Percentiles rank a stretch among this genome's conserved stretches.
Evolutionary conservation across 2,329 filamentous ascomycete genomes (phyloP).

Genomic region (Fusarium verticillioides): DNA sequence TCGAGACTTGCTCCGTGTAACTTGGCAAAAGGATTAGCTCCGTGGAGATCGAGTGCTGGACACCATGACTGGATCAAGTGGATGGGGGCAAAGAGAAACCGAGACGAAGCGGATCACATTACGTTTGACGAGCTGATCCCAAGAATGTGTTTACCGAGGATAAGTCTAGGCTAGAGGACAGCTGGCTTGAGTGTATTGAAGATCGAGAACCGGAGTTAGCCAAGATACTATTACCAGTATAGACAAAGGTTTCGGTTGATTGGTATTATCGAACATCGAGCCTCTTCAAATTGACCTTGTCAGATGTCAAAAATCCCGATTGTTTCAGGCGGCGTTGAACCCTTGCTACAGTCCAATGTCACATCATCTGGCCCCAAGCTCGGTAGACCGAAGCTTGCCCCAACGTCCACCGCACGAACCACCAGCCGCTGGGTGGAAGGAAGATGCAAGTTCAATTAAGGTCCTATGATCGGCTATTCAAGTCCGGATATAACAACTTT

Average conservation of each 20-base stretch:
- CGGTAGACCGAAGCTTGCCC: not conserved
- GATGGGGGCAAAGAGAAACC: slow-evolving; percentile 6
- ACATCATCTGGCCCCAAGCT: slow-evolving; percentile 18
- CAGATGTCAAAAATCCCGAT: not conserved
- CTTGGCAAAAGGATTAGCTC: slow-evolving; percentile 17
- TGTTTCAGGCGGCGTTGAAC: not conserved
- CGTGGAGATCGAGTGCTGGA: slow-evolving; percentile 23
- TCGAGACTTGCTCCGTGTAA: slow-evolving; percentile 2
- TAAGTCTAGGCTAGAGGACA: not conserved
- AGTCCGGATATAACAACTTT: slow-evolving; percentile 8
- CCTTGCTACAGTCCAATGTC: not conserved
- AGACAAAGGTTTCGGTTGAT: not conserved
- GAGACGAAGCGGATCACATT: slow-evolving; percentile 18
- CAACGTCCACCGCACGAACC: slow-evolving; percentile 5
- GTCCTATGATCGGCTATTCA: slow-evolving; percentile 35
- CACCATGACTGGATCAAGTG: slow-evolving; percentile 13
- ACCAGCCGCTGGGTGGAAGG: not conserved
- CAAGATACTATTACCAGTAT: not conserved
- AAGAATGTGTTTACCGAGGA: slow-evolving; percentile 20
- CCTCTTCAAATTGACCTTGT: not conserved
- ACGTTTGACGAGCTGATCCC: slow-evolving; percentile 10
- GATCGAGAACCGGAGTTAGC: not conserved
- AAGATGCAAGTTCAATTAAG: not conserved
- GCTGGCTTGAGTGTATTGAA: not conserved
- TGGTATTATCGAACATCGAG: not conserved